Evolutionary conservation across 306 rosid species (phyloP).

Genomic region (Malus fusca): DNA sequence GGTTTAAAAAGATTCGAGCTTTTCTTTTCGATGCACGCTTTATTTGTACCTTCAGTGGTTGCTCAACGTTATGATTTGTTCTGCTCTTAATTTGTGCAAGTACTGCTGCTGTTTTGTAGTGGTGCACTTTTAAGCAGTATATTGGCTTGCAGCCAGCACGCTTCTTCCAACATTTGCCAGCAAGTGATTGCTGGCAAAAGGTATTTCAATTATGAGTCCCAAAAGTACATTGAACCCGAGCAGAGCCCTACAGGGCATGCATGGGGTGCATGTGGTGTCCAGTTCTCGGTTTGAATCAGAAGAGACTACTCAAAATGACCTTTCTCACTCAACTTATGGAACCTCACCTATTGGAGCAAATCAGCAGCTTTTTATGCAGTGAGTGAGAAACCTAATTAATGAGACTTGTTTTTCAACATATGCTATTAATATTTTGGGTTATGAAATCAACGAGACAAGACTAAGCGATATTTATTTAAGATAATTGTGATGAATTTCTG

Average conservation of each 20-base stretch:
- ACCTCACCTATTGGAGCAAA: slow-evolving; percentile 37
- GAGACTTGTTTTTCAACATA: background rate
- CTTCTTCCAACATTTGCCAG: slow-evolving; percentile 49
- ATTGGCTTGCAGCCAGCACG: slow-evolving; percentile 21
- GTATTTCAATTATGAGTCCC: slow-evolving; percentile 42
- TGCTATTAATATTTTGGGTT: background rate
- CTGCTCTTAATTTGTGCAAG: background rate
- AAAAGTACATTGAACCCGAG: slow-evolving; percentile 23
- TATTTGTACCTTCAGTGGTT: background rate
- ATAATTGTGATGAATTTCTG: background rate
- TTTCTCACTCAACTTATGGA: slow-evolving; percentile 30
- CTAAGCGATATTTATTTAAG: background rate
- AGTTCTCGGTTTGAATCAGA: slow-evolving; percentile 47
- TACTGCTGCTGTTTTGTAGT: slow-evolving; percentile 10
- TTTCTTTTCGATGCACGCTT: background rate
- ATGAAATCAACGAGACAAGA: background rate
- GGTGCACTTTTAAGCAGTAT: slow-evolving; percentile 13
- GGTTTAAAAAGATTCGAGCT: background rate
- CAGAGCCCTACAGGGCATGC: slow-evolving; percentile 68
- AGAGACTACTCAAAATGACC: slow-evolving; percentile 41
- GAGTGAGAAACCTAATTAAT: slow-evolving; percentile 35
- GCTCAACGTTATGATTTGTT: background rate
- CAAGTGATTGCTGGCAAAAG: slow-evolving; percentile 61
- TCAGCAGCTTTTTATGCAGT: slow-evolving; percentile 67
- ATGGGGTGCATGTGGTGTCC: slow-evolving; percentile 62